Evolutionary conservation across 176 grass and related monocot species (phyloP).

Genomic region (Elaeis guineensis): DNA sequence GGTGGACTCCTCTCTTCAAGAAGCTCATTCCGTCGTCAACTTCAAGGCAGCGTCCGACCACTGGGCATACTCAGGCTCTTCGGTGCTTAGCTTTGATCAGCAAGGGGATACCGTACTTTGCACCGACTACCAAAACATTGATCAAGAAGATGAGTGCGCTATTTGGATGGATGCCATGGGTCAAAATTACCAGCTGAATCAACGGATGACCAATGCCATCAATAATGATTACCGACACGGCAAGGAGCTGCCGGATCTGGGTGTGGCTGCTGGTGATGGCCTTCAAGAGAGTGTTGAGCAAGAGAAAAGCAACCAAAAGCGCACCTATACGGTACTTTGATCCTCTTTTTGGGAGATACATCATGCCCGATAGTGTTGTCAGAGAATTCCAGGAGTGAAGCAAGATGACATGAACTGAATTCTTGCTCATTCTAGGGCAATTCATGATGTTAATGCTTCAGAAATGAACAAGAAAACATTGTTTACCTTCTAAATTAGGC

Average conservation of each 20-base stretch:
- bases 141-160: slow-evolving; percentile 27
- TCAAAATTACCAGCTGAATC: slow-evolving; percentile 25
- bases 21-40: not conserved
- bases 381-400: too few species aligned
- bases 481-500: not conserved
- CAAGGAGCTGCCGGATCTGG: slow-evolving; percentile 26
- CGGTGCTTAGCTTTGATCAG: slow-evolving; percentile 54
- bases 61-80: slow-evolving; percentile 22
- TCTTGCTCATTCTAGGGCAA: not conserved
- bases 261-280: slow-evolving; percentile 22
- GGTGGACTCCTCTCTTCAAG: not conserved
- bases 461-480: not conserved
- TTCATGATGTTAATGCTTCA: not conserved
- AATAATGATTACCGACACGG: slow-evolving; percentile 23
- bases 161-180: slow-evolving; percentile 57
- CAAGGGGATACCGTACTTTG: not conserved
- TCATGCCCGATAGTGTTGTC: too few species aligned
- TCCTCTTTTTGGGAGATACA: too few species aligned
- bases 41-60: not conserved
- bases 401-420: too few species aligned
- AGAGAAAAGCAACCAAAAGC: slow-evolving; percentile 35
- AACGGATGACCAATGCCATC: slow-evolving; percentile 1
- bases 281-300: slow-evolving; percentile 21
- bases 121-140: not conserved
- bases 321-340: slow-evolving; percentile 19